phyloP scores from a whole-genome alignment of 176 grass and related monocot genomes.

The Carex pumila region DNA sequence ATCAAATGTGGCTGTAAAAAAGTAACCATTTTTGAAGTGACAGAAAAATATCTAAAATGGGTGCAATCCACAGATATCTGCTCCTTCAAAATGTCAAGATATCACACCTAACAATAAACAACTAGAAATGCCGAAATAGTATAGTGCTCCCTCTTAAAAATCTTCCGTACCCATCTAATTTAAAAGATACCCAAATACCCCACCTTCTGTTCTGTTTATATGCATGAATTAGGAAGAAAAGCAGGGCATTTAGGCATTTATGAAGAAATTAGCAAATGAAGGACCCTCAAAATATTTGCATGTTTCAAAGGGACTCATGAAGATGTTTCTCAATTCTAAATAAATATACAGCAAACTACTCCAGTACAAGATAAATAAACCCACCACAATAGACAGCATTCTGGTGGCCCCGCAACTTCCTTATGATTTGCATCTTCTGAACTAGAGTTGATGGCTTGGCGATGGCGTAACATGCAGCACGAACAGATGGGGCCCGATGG shows the following conservation, averaged over 20 bases:
- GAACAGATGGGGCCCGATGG: conserved; percentile 76
- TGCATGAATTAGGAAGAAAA: not conserved
- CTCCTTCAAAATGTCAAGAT: not conserved
- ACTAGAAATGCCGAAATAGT: not conserved
- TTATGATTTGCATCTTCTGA: conserved; percentile 97
- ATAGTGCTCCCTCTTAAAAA: not conserved
- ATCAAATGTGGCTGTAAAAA: conserved; percentile 83
- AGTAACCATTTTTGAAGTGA: conserved; percentile 5
- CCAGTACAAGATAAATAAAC: conserved; percentile 28
- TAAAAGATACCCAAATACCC: not conserved
- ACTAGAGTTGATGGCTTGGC: conserved; percentile 94
- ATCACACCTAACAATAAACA: not conserved
- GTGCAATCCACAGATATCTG: not conserved
- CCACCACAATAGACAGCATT: conserved; percentile 97
- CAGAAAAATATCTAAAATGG: not conserved
- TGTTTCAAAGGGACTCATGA: not conserved
- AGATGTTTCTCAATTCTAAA: not conserved
- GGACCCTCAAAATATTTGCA: not conserved
- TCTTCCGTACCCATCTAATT: not conserved
- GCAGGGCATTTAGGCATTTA: not conserved
- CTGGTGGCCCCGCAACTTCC: conserved; percentile 85
- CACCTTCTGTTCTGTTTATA: not conserved
- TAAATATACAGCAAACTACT: not conserved
- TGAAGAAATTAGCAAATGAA: not conserved
- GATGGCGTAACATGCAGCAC: conserved; percentile 90